Base-by-base conservation (phyloP, 106 monocot species). In the Dioscorea alata region DNA sequence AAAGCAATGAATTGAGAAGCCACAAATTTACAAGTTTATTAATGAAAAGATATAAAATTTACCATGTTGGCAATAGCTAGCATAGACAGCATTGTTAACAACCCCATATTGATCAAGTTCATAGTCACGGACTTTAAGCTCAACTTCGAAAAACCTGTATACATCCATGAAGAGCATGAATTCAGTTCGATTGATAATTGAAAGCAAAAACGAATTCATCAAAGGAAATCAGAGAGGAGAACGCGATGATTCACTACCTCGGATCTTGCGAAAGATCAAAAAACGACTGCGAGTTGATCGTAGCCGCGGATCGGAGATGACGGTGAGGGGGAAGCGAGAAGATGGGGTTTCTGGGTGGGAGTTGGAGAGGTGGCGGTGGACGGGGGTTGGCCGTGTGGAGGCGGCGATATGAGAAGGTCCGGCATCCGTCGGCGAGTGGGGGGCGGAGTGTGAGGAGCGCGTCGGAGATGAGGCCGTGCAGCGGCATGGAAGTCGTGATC, bases 41-140 rank as follows among this genome's bases (percentile, higher is more conserved):
- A 28, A 28, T 28, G 28, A 28, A 5, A 42, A 42, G 6, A 42
- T 10, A 42, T 6, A 42, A 34, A 42, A 42, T 8, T 42, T 56
- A 95, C 95, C 95, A 57, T 89, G 95, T 65, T 96, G 95, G 76
- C 91, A 91, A 65, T 91, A 96, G 66, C 80, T 82, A 32, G 91
- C 85, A 53, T 96, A 96, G 13, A 89, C 73, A 8, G 95, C 81
- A 78, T 91, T 91, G 58, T 96, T 96, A 35, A 96, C 95, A 65
- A 96, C 95, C 13, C 91, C 91, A 78, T 80, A 91, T 57, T 91
- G 95, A 76, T 96, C 95, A 13, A 96, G 91, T 74, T 96, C 91
- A 49, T 96, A 96, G 50, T 96, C 95, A 25, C 91, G 81, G 23
- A 96, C 91, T 66, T 84, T 78, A 9, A 96, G 61, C 70, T 91